Percentiles rank a stretch among this genome's conserved stretches.
Conservation (phyloP, 2,329 filamentous ascomycete genomes). For the Fusarium nurragi region DNA sequence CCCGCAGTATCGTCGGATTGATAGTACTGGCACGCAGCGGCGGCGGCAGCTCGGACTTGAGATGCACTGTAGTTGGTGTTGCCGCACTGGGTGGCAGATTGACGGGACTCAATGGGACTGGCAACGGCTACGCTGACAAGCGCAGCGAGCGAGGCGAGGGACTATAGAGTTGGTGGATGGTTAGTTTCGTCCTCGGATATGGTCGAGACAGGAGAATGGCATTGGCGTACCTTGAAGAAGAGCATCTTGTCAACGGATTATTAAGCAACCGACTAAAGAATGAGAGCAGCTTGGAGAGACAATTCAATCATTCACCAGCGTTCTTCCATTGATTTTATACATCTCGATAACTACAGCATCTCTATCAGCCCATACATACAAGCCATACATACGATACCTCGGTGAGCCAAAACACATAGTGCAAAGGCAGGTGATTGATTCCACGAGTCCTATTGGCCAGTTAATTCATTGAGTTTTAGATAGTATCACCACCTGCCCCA, state of each 20-base stretch:
- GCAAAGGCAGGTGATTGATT: slow-evolving; percentile 26
- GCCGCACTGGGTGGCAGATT: slow-evolving; percentile 47
- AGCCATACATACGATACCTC: not conserved
- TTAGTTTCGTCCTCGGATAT: not conserved
- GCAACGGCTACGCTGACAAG: slow-evolving; percentile 45
- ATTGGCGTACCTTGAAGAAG: slow-evolving; percentile 29
- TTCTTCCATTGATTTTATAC: not conserved
- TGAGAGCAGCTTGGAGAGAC: not conserved
- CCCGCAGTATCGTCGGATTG: slow-evolving; percentile 39
- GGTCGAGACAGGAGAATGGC: accelerated
- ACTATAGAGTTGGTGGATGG: not conserved
- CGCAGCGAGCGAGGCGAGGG: slow-evolving; percentile 42
- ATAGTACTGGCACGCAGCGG: slow-evolving; percentile 42
- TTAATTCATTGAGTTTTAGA: not conserved
- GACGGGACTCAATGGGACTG: slow-evolving; percentile 40
- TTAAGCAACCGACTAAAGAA: not conserved
- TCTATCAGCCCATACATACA: not conserved
- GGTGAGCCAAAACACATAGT: slow-evolving; percentile 14
- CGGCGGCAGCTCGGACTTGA: slow-evolving; percentile 45
- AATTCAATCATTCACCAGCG: not conserved
- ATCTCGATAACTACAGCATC: not conserved
- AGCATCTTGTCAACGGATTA: slow-evolving; percentile 29
- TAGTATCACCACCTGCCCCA: slow-evolving; percentile 37
- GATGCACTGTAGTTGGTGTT: slow-evolving; percentile 42
- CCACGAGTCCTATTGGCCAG: slow-evolving; percentile 16